These are phyloP conservation scores for Megacollybia platyphylla DNA, from an alignment of 1,284 basidiomycete species.

Conservation along the genomic window DNA sequence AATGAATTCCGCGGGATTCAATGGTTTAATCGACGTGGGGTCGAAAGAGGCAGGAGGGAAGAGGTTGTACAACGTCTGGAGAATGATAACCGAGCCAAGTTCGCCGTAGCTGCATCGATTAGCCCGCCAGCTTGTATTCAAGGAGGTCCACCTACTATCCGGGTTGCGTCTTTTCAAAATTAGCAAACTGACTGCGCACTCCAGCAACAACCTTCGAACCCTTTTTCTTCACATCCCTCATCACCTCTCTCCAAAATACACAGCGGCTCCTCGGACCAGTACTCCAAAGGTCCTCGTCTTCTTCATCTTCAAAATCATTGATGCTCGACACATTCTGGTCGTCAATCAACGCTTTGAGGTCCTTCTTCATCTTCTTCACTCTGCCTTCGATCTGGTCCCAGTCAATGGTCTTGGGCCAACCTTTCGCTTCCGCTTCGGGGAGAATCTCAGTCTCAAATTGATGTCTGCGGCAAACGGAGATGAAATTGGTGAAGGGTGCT, in stretches of 20 bases:
- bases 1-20: constrained; percentile 59
- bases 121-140: constrained; percentile 1
- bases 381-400: constrained; percentile 42
- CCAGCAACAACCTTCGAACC: constrained; percentile 54
- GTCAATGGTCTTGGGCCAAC: constrained; percentile 66
- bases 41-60: constrained; percentile 54
- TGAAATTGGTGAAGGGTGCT: constrained; percentile 48
- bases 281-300: constrained; percentile 10
- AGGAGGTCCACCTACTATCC: constrained; percentile 53
- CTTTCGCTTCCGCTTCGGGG: constrained; percentile 50
- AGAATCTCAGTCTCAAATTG: constrained; percentile 59
- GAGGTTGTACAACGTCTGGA: constrained; percentile 60
- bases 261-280: constrained; percentile 33
- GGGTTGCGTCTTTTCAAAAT: constrained; percentile 65
- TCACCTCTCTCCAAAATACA: constrained; percentile 56
- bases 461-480: constrained; percentile 64
- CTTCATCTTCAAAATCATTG: constrained; percentile 16
- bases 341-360: constrained; percentile 36
- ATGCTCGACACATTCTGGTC: constrained; percentile 15
- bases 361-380: constrained; percentile 31
- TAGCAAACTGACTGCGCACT: constrained; percentile 58
- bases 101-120: constrained; percentile 55
- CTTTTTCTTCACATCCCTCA: constrained; percentile 44
- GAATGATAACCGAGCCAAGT: constrained; percentile 62
- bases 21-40: constrained; percentile 36